phyloP scores from a whole-genome alignment of 129 eudicot species.

The Flaveria sonorensis region DNA sequence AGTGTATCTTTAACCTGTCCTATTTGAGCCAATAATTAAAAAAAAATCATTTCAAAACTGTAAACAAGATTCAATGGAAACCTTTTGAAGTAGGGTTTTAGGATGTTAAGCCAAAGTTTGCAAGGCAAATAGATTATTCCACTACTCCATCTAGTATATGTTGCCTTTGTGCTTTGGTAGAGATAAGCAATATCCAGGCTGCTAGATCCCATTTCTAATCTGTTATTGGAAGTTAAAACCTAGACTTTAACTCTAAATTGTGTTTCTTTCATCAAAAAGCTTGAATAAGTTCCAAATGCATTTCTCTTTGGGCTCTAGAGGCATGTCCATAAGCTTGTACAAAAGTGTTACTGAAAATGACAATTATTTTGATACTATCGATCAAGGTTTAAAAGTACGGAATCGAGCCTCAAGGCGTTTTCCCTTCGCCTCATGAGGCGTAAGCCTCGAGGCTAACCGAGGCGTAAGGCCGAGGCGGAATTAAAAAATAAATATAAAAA shows the following conservation, averaged over 20 bases:
- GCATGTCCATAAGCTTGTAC: not conserved
- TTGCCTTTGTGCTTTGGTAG: not conserved
- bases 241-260: not conserved
- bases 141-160: not conserved
- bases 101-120: no score
- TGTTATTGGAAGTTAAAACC: not conserved
- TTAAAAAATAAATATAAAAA: no score
- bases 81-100: not conserved
- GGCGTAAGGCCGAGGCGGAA: no score
- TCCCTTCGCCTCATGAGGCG: no score
- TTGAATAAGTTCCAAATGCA: no score
- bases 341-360: not conserved
- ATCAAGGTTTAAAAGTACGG: no score
- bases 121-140: not conserved
- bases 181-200: not conserved
- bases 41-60: not conserved
- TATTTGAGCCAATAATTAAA: no score
- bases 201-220: not conserved
- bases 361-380: no score
- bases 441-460: no score
- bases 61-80: not conserved
- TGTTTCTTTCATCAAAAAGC: not conserved
- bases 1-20: not conserved
- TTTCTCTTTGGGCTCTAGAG: not conserved
- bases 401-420: no score